phyloP scores from a whole-genome alignment of 129 eudicot genomes.

The Logfia minima region DNA sequence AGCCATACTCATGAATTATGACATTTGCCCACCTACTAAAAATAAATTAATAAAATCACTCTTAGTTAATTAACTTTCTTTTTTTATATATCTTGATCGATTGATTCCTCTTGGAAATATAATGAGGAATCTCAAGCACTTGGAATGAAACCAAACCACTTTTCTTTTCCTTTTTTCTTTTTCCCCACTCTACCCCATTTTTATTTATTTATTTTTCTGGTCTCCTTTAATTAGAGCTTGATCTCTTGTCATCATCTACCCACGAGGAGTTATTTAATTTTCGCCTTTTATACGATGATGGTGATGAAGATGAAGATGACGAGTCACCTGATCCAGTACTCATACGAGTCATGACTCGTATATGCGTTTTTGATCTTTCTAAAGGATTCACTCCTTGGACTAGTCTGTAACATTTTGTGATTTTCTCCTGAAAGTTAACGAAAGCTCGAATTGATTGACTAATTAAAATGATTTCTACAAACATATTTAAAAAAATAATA shows the following conservation, averaged over 20 bases:
- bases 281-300: constrained; percentile 63
- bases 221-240: constrained; percentile 47
- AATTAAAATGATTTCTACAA: background rate
- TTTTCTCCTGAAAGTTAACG: constrained; percentile 51
- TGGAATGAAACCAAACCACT: constrained; percentile 39
- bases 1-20: constrained; percentile 57
- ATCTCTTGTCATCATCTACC: constrained; percentile 67
- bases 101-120: constrained; percentile 51
- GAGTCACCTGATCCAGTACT: constrained; percentile 52
- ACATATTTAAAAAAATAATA: background rate
- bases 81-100: constrained; percentile 36
- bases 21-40: constrained; percentile 47
- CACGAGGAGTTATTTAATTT: constrained; percentile 60
- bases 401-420: constrained; percentile 52
- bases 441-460: background rate
- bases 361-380: constrained; percentile 39
- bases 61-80: constrained; percentile 31
- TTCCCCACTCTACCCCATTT: constrained; percentile 17
- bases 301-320: constrained; percentile 55
- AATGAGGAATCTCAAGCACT: constrained; percentile 46
- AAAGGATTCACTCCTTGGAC: constrained; percentile 44
- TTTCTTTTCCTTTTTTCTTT: background rate
- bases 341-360: constrained; percentile 59
- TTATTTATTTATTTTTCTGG: constrained; percentile 17
- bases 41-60: constrained; percentile 44